Percentiles rank a stretch among this genome's conserved stretches.
Conservation (phyloP, 225 moss, liverwort and hornwort species). For the Sphagnum tenellum region DNA sequence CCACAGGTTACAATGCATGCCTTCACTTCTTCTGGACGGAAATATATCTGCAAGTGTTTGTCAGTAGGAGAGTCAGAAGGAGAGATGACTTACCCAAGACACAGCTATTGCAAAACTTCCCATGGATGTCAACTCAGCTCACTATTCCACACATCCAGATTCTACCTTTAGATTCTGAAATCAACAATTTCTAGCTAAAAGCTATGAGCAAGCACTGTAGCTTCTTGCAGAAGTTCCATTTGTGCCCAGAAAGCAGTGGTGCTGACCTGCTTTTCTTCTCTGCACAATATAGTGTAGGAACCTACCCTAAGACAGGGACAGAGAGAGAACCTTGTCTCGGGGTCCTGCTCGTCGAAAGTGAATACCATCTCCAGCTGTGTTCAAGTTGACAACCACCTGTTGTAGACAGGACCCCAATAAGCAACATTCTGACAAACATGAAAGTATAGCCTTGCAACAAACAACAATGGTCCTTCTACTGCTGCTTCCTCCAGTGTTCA, state of each 20-base stretch:
- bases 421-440: background rate
- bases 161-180: too few relatives aligned
- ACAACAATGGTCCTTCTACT: background rate
- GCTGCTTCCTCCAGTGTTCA: background rate
- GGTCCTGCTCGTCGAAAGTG: constrained; percentile 64
- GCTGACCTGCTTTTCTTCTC: too few relatives aligned
- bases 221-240: too few relatives aligned
- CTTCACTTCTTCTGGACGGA: constrained; percentile 52
- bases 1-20: constrained; percentile 79
- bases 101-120: too few relatives aligned
- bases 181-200: too few relatives aligned
- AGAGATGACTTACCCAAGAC: background rate
- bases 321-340: constrained; percentile 30
- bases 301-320: background rate
- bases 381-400: constrained; percentile 57
- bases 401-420: background rate
- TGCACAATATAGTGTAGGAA: too few relatives aligned
- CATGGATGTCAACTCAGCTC: too few relatives aligned
- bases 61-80: background rate
- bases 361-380: constrained; percentile 33
- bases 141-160: too few relatives aligned
- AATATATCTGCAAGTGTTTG: constrained; percentile 31
- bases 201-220: too few relatives aligned
- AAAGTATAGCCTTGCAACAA: background rate
- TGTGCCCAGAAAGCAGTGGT: too few relatives aligned